A percentile compares a stretch with the other conserved stretches of the same genome.
These are phyloP conservation scores for Ploettnerulaceae sp. DNA, from an alignment of 2,329 filamentous ascomycete genomes.

Conservation along the genomic window DNA sequence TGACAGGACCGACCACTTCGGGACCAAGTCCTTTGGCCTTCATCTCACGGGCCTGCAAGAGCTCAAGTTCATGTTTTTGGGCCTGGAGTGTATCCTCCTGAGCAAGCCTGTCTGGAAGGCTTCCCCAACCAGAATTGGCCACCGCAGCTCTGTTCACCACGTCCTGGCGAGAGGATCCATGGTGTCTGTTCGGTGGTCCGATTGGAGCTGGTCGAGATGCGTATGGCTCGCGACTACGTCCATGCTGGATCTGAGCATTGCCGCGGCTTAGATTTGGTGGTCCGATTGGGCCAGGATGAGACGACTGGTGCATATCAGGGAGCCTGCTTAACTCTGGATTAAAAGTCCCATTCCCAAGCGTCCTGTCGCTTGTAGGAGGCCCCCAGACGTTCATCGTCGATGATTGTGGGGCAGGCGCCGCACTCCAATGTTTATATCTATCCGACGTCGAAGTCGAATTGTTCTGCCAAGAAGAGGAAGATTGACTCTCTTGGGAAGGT, in stretches of 20 bases:
- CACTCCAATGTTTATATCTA: slow-evolving; percentile 46
- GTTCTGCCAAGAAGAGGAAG: slow-evolving; percentile 32
- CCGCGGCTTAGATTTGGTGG: slow-evolving; percentile 29
- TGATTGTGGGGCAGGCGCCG: slow-evolving; percentile 37
- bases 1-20: slow-evolving; percentile 20
- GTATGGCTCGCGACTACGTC: slow-evolving; percentile 29
- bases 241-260: slow-evolving; percentile 28
- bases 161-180: slow-evolving; percentile 14
- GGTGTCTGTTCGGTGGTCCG: slow-evolving; percentile 30
- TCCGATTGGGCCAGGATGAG: slow-evolving; percentile 34
- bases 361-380: slow-evolving; percentile 61
- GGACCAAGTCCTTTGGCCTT: slow-evolving; percentile 24
- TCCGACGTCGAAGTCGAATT: slow-evolving; percentile 36
- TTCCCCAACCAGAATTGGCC: slow-evolving; percentile 27
- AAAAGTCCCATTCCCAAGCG: slow-evolving; percentile 75
- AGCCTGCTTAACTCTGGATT: slow-evolving; percentile 52
- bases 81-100: slow-evolving; percentile 24
- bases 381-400: slow-evolving; percentile 65
- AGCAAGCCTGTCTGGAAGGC: slow-evolving; percentile 24
- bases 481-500: slow-evolving; percentile 20
- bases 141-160: slow-evolving; percentile 18
- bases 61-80: slow-evolving; percentile 26
- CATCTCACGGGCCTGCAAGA: slow-evolving; percentile 23
- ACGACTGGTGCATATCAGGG: slow-evolving; percentile 29
- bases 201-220: slow-evolving; percentile 31